Evolutionary conservation across 73 alveolate genomes (phyloP), one percentile per base, ranked within the genome.

Genomic region (Breviolum minutum): DNA sequence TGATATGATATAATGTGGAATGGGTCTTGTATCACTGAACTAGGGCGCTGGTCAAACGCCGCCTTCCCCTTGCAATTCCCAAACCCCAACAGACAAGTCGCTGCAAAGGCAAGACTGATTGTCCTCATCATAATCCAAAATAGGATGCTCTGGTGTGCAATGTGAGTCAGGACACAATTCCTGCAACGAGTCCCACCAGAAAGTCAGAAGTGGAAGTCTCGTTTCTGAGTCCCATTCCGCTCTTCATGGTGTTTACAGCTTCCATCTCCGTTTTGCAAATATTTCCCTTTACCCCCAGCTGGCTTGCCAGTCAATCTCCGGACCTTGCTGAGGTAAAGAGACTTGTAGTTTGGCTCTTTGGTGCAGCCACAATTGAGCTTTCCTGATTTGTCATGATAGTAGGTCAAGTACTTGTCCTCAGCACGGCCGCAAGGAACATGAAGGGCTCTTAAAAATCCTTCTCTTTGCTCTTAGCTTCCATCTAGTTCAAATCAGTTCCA

Each of bases 311-410:
- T 66, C 22, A 9, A 61, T 22, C 16, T 1, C 64, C 89, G 14
- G 48, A 10, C 94, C 94, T 86, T 86, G 94, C 94, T 63, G 64
- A 86, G 77, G 94, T 86, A 86, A 8, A 63, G 40, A 19, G 94
- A 63, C 94, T 86, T 63, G 94, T 86, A 86, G 79, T 86, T 29
- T 26, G 94, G 94, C 48, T 86, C 94, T 79, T 86, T 86, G 94
- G 64, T 63, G 79, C 94, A 86, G 63, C 94, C 94, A 63, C 94
- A 86, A 63, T 86, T 86, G 80, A 86, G 94, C 80, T 86, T 86
- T 19, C 94, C 94, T 29, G 30, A 24, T 8, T 26, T n/a, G 9
- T 86, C 94, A 27, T 86, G 70, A n/a, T 10, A 63, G 94, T 63
- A 86, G 63, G n/a, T 86, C 80, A 86, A n/a, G n/a, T 62, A 63